Evolutionary conservation across 805 yeast genomes (phyloP), one percentile per base, ranked within the genome.

Genomic region (Grigorovia yakushimaensis): DNA sequence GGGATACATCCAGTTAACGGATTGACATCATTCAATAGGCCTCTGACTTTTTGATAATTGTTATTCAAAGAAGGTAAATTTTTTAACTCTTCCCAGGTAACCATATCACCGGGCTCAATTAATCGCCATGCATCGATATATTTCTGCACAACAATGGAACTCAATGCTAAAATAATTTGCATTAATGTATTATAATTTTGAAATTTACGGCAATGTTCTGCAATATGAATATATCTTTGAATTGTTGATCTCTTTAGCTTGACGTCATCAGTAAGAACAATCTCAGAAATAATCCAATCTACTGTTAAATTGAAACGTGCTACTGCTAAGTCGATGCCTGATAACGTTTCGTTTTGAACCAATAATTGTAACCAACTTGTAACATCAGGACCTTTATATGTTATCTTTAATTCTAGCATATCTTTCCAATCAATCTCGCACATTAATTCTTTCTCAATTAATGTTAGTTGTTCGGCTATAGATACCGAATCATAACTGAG

Each of bases 371-470:
- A 67, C 98, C 98, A 93, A 57, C 93, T 85, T 52, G 79, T 80
- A 20, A 80, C 81, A 1, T 88, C 83, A 1, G 73, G 76, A 43
- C 84, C 63, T 35, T 79, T 78, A 49, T 76, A 76, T 45, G 78
- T 77, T 88, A 95, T 84, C 43, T 78, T 74, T 51, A 85, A 67
- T 51, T 87, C 89, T 40, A 89, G 73, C 41, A 91, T 72, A 54
- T 88, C 96, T 56, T 80, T 82, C 97, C 98, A 91, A 62, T 91
- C 97, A 38, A 93, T 75, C 57, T 88, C 96, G 45, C 78, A 74
- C 20, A 89, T 65, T 40, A 88, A 76, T 62, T 93, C 98, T 46
- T 81, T 73, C 63, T 93, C 98, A 52, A 91, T 84, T 43, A 86
- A 62, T 0, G 98, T 91, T 65, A 91, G 73, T 53, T 91, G 97